These are phyloP conservation scores for Boletus rufocinnamomeus DNA, from an alignment of 768 basidiomycete species.

Conservation along the genomic window DNA sequence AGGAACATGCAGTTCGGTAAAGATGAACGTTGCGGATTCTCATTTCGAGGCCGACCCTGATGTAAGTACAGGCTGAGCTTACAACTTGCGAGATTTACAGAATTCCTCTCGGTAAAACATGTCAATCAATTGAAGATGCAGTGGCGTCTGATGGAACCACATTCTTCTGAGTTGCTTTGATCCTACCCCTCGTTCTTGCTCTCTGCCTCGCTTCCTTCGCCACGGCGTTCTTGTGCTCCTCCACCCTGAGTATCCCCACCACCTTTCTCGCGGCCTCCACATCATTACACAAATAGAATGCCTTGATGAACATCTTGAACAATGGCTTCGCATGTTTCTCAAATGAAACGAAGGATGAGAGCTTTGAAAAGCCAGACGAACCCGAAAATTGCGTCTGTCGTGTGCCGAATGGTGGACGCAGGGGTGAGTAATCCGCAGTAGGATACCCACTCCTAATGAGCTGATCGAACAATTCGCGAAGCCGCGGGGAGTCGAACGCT, in stretches of 20 bases:
- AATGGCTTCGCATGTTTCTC: conserved; percentile 63
- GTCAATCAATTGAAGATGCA: conserved; percentile 12
- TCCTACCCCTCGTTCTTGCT: conserved; percentile 25
- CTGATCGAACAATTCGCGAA: conserved; percentile 65
- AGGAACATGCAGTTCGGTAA: neutral
- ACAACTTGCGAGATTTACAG: conserved; percentile 3
- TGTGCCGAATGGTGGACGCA: conserved; percentile 50
- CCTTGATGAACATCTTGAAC: conserved; percentile 73
- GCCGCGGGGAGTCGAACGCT: conserved; percentile 41
- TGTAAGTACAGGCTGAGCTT: neutral
- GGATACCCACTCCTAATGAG: conserved; percentile 64
- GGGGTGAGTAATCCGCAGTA: conserved; percentile 29
- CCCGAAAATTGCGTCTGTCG: conserved; percentile 14
- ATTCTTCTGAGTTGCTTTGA: conserved; percentile 12
- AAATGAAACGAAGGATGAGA: conserved; percentile 51
- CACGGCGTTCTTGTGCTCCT: conserved; percentile 19
- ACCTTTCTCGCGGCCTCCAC: conserved; percentile 51
- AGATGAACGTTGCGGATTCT: neutral
- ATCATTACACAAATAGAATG: conserved; percentile 59
- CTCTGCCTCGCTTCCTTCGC: conserved; percentile 19
- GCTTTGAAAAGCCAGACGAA: conserved; percentile 37
- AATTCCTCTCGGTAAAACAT: conserved; percentile 1
- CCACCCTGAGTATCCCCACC: conserved; percentile 55
- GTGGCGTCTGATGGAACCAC: neutral
- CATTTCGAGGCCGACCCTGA: neutral